These are phyloP conservation scores for Tulasnella sp. DNA, from an alignment of 768 basidiomycete genomes.

Conservation along the genomic window DNA sequence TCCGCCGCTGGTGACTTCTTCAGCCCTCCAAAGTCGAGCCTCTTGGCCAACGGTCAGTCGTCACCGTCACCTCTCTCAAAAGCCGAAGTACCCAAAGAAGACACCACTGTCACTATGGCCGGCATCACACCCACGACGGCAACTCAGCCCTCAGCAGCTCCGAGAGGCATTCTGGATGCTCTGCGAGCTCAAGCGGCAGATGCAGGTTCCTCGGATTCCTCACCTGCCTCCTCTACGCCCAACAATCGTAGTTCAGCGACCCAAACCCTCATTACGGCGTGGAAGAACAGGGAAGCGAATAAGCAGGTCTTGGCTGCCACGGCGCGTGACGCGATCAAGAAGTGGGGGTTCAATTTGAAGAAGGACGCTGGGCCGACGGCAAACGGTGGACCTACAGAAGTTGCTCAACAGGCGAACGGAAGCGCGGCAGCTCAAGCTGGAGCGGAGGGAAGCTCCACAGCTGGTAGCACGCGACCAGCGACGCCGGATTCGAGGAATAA, in stretches of 20 bases:
- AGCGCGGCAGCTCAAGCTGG: neutral
- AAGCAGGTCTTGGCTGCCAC: constrained; percentile 76
- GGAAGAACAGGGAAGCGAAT: constrained; percentile 72
- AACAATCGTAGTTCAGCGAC: constrained; percentile 29
- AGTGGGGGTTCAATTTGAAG: constrained; percentile 82
- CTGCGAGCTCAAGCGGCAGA: constrained; percentile 30
- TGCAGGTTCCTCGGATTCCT: constrained; percentile 35
- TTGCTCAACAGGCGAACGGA: too few species aligned
- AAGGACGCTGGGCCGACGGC: constrained; percentile 50
- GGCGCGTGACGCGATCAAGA: constrained; percentile 68
- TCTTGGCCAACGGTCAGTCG: neutral
- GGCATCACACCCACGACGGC: constrained; percentile 8
- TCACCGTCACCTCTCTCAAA: neutral
- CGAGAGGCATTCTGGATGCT: neutral
- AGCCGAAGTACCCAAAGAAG: neutral
- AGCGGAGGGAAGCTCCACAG: neutral
- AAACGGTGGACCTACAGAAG: neutral
- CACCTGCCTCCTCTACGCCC: neutral
- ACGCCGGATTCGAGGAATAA: constrained; percentile 18
- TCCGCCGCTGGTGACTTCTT: constrained; percentile 15
- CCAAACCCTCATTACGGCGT: constrained; percentile 67
- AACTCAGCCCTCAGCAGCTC: neutral
- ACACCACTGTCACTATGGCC: constrained; percentile 15
- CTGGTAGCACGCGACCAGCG: neutral
- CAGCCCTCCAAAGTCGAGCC: neutral